A percentile compares a stretch with the other conserved stretches of the same genome.
Evolutionary conservation across 768 basidiomycete species (phyloP).

Genomic region (Exsudoporus frostii): DNA sequence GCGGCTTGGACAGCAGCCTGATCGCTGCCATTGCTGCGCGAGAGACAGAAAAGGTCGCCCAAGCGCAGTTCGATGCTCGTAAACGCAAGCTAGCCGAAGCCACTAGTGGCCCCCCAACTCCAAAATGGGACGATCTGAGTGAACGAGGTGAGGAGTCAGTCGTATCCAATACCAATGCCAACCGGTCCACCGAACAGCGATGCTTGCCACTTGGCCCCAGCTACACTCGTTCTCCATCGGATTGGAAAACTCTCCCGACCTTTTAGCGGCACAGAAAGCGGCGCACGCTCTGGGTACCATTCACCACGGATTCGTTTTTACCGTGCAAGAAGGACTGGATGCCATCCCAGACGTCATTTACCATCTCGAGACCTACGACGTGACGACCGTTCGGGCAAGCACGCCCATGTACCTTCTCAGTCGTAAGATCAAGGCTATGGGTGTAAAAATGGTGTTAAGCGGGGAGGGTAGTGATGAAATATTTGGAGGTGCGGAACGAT

Average conservation of each 20-base stretch:
- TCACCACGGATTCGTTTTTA: constrained; percentile 98
- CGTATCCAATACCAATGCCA: neutral
- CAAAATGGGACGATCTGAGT: constrained; percentile 41
- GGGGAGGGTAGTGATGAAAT: constrained; percentile 99
- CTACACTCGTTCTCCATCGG: constrained; percentile 98
- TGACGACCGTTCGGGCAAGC: constrained; percentile 95
- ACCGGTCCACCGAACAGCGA: constrained; percentile 40
- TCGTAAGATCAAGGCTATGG: constrained; percentile 99
- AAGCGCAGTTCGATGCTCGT: constrained; percentile 71
- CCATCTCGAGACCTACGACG: constrained; percentile 98
- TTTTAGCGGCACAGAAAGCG: constrained; percentile 89
- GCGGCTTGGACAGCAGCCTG: constrained; percentile 92
- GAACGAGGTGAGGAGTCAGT: constrained; percentile 50
- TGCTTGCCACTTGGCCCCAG: constrained; percentile 88
- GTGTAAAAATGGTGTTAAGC: constrained; percentile 98
- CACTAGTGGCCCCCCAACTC: constrained; percentile 56
- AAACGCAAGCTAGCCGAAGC: constrained; percentile 54
- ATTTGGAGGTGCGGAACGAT: constrained; percentile 67
- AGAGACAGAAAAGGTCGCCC: constrained; percentile 89
- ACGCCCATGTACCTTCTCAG: constrained; percentile 99
- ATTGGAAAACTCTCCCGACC: constrained; percentile 90
- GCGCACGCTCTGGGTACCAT: constrained; percentile 91
- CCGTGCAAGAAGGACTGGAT: constrained; percentile 95
- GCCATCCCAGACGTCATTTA: constrained; percentile 97
- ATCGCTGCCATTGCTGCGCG: constrained; percentile 93